Evolutionary conservation across 2,329 filamentous ascomycete species (phyloP).

Genomic region (Diaporthe nobilis): DNA sequence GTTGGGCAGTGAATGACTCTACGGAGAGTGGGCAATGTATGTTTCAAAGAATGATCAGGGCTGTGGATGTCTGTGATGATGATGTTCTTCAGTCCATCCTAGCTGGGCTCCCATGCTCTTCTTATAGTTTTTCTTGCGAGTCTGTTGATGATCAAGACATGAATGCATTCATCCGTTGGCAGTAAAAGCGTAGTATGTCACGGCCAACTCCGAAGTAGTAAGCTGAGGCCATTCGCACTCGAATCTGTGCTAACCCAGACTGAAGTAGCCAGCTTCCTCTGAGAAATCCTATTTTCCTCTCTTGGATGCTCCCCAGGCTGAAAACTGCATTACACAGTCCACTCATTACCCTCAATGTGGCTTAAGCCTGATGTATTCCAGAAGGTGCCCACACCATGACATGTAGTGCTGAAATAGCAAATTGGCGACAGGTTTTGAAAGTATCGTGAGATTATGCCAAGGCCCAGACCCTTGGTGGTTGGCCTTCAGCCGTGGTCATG

Average conservation of each 20-base stretch:
- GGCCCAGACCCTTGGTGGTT: background rate
- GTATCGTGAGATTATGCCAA: constrained; percentile 11
- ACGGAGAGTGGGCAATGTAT: background rate
- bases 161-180: no score
- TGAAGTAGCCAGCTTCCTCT: background rate
- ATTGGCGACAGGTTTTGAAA: background rate
- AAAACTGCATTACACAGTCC: background rate
- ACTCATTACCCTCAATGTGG: background rate
- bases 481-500: background rate
- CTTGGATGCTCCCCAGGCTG: background rate
- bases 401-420: background rate
- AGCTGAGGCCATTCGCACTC: background rate
- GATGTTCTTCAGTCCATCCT: background rate
- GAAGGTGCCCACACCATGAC: background rate
- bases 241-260: background rate
- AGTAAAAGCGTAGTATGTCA: background rate
- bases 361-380: background rate
- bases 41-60: background rate
- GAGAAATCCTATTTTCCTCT: background rate
- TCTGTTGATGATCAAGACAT: no score
- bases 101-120: background rate
- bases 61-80: constrained; percentile 20
- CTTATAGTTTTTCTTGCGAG: constrained; percentile 4
- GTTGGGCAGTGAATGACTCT: background rate
- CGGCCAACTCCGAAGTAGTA: background rate